Evolutionary conservation across 1,139 yeast species (phyloP), one percentile per base, ranked within the genome.

Genomic region (Suhomyces taliae): DNA sequence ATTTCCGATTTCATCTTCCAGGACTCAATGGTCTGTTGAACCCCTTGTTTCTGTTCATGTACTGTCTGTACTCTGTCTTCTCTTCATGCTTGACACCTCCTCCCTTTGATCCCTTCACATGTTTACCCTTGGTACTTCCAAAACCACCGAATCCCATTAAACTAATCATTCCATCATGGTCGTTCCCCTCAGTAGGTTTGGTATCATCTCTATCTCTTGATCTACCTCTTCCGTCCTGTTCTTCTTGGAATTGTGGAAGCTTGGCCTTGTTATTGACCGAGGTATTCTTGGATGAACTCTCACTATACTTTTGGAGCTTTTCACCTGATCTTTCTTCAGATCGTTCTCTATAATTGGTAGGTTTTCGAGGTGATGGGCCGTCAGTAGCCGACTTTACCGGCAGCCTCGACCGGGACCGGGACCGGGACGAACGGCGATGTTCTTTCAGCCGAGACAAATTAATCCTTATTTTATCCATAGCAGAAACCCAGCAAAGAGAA

Each of bases 111-210:
- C 82, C 85, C 41, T 64, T 65, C 6, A 80, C 83, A 45, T 81
- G 81, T 53, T 81, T 81, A 38, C 82, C 80, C 59, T 85, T 83
- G 5, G 90, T 84, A 1, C 83, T 60, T 0, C 74, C 76, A 62
- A 85, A 85, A 1, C 80, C 78, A 3, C 76, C 68, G 56, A 84
- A 84, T 4, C 93, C 95, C 89, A 86, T 83, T 56, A 85, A 50
- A 39, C 71, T 63, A 45, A 68, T 61, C 66, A 68, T 61, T 35
- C 64, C 68, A 24, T 46, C 44, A n/a, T 38, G 43, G 6, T 41
- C 40, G 11, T 39, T 31, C 36, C 38, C 31, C 35, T 37, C 40
- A 27, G 46, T 45, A 11, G 45, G 39, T 29, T 37, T 15, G 31
- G 35, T 32, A 14, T 15, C 38, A 14, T 48, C 53, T 48, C 67